Evolutionary conservation across 2,329 filamentous ascomycete species (phyloP).

Genomic region (Cephalotrichum gorgonifer): DNA sequence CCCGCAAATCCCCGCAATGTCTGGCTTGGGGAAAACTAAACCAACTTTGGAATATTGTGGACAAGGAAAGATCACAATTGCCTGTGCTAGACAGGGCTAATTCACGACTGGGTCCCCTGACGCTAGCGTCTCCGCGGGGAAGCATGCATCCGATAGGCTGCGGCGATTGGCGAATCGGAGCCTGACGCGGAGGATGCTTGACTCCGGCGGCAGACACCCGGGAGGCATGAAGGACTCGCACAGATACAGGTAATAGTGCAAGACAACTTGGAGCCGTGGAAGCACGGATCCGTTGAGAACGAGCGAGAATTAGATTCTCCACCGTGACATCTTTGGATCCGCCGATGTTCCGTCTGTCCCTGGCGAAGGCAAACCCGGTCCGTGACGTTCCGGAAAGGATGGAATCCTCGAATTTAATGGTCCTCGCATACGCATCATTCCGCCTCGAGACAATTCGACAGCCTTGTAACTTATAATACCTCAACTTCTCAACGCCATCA

Average conservation of each 20-base stretch:
- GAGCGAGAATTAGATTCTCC: not conserved
- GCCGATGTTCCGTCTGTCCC: not conserved
- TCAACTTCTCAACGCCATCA: not conserved
- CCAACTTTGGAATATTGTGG: not conserved
- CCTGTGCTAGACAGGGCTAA: not conserved
- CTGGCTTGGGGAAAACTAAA: not conserved
- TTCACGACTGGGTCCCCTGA: not conserved
- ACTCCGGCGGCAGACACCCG: not conserved
- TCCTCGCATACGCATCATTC: too few species aligned
- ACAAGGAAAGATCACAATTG: not conserved
- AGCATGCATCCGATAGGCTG: constrained; percentile 1
- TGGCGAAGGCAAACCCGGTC: too few species aligned
- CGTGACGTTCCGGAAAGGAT: too few species aligned
- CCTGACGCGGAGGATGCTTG: not conserved
- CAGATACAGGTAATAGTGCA: not conserved
- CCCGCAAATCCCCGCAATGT: not conserved
- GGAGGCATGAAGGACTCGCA: not conserved
- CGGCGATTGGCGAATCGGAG: not conserved
- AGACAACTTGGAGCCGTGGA: not conserved
- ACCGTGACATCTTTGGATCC: not conserved
- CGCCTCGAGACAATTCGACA: not conserved
- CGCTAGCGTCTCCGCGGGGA: not conserved
- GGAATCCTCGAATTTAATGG: too few species aligned
- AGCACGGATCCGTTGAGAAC: not conserved
- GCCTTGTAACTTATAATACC: not conserved